These are phyloP conservation scores for Solanum sejunctum DNA, from an alignment of 257 asterid genomes.

Conservation along the genomic window DNA sequence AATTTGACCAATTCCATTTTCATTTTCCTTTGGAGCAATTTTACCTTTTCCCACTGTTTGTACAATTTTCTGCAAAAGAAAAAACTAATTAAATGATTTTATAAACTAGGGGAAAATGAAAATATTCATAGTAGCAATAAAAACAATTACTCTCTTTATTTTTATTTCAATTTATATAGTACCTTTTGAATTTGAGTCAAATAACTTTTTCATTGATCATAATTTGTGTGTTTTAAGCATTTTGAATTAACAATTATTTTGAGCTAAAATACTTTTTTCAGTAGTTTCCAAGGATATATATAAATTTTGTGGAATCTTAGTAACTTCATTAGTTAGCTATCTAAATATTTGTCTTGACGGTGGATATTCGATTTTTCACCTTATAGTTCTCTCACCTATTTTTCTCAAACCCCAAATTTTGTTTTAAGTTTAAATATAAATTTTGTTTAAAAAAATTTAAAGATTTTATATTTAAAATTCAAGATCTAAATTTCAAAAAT, in stretches of 20 bases:
- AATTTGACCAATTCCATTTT: not conserved
- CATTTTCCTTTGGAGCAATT: not conserved
- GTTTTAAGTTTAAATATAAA: not conserved
- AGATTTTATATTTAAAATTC: not conserved
- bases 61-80: not conserved
- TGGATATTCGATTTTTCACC: not conserved
- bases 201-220: not conserved
- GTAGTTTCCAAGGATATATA: not conserved
- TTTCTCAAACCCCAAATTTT: too few species aligned
- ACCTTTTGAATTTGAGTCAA: not conserved
- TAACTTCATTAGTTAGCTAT: too few species aligned
- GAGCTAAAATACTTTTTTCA: not conserved
- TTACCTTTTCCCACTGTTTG: not conserved
- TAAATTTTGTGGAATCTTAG: not conserved
- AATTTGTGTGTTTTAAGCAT: not conserved
- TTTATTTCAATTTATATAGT: not conserved
- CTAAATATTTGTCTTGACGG: not conserved
- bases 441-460: not conserved
- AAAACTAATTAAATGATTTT: not conserved
- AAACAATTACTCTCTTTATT: not conserved
- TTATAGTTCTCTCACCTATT: not conserved
- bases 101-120: not conserved
- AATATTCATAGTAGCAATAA: not conserved
- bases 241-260: not conserved
- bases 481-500: not conserved